Evolutionary conservation across 768 basidiomycete species (phyloP).

Genomic region (Kwoniella pini): DNA sequence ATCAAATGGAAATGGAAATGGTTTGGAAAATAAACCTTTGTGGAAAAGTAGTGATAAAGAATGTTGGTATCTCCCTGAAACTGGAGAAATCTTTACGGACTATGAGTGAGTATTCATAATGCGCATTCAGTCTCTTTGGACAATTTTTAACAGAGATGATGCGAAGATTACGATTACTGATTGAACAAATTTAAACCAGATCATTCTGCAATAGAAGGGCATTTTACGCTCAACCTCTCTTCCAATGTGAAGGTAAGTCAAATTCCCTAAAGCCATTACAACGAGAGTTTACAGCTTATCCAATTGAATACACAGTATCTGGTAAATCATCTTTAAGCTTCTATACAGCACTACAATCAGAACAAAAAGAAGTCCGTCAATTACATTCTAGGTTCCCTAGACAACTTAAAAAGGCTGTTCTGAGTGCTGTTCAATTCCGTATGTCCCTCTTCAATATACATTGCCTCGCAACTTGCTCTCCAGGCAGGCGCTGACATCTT

Average conservation of each 20-base stretch:
- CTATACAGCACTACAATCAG: conserved; percentile 89
- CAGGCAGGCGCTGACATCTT: neutral
- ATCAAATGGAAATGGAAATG: conserved; percentile 3
- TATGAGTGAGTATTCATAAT: conserved; percentile 86
- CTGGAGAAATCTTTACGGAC: conserved; percentile 94
- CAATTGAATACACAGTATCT: conserved; percentile 67
- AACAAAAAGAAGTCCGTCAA: conserved; percentile 81
- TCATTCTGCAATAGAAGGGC: conserved; percentile 89
- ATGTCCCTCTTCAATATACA: conserved; percentile 5
- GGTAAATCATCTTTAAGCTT: conserved; percentile 92
- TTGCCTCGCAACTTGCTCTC: conserved; percentile 2
- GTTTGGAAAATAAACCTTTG: neutral
- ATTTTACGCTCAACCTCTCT: conserved; percentile 90
- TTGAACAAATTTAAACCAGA: conserved; percentile 46
- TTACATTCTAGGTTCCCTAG: conserved; percentile 91
- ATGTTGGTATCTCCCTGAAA: conserved; percentile 89
- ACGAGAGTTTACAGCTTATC: too few relatives aligned
- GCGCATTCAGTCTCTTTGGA: too few relatives aligned
- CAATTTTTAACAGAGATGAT: neutral
- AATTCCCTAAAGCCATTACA: neutral
- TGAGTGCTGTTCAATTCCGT: conserved; percentile 97
- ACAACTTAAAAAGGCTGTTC: conserved; percentile 84
- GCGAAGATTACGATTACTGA: neutral
- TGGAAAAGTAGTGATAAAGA: conserved; percentile 41
- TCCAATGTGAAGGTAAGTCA: conserved; percentile 74